A percentile compares a stretch with the other conserved stretches of the same genome.
phyloP scores from a whole-genome alignment of 768 basidiomycete genomes.

The Cubamyces sp. region DNA sequence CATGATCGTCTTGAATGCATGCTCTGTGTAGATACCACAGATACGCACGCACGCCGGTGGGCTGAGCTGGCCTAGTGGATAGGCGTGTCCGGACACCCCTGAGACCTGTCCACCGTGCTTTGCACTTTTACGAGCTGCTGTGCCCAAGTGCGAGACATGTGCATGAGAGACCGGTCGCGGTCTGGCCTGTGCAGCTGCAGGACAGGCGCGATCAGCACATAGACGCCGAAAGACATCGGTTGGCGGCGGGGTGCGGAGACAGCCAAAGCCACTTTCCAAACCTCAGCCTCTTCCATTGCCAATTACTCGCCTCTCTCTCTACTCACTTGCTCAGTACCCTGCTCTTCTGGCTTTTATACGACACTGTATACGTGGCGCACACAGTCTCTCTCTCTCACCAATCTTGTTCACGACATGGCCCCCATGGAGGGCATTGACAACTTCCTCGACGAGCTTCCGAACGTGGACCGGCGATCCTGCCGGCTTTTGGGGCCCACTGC shows the following conservation, averaged over 20 bases:
- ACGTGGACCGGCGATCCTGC: conserved; percentile 48
- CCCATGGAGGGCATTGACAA: conserved; percentile 17
- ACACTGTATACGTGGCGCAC: not conserved
- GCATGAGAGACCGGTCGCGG: not conserved
- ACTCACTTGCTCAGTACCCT: not conserved
- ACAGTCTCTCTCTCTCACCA: not conserved
- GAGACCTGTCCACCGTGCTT: no score
- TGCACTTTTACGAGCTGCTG: not conserved
- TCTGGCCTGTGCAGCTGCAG: not conserved
- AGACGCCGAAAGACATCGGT: conserved; percentile 7
- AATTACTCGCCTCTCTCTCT: conserved; percentile 3
- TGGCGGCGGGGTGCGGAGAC: conserved; percentile 7
- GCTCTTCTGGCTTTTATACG: not conserved
- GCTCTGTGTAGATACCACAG: conserved; percentile 18
- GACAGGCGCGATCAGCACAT: not conserved
- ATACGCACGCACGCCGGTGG: no score
- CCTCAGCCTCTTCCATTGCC: conserved; percentile 11
- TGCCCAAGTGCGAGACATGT: not conserved
- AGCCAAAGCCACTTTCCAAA: conserved; percentile 16
- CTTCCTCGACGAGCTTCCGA: conserved; percentile 39
- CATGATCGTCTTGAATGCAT: conserved; percentile 19
- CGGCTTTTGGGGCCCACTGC: conserved; percentile 52
- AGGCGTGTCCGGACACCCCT: no score
- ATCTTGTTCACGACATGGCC: conserved; percentile 9
- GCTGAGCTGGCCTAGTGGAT: no score